Evolutionary conservation across 371 early-diverging fungal genomes (phyloP).

Genomic region (Actinomucor elegans): DNA sequence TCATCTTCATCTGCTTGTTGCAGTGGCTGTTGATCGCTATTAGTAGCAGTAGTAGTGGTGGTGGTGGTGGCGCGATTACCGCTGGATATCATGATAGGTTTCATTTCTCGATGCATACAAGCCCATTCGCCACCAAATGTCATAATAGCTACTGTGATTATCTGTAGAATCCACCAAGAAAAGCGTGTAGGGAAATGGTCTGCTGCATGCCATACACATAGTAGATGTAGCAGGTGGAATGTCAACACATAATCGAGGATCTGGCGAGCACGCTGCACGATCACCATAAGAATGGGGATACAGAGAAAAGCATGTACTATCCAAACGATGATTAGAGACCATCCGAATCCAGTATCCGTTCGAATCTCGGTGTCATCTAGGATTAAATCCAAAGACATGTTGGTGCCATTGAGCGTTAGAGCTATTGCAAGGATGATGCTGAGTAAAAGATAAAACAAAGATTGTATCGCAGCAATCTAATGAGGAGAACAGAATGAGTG

Average conservation of each 20-base stretch:
- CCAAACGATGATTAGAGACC: conserved; percentile 69
- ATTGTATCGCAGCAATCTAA: conserved; percentile 63
- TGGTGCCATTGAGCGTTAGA: conserved; percentile 62
- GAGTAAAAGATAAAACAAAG: conserved; percentile 61
- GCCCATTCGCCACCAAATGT: conserved; percentile 81
- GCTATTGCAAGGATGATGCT: conserved; percentile 56
- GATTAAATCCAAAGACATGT: conserved; percentile 67
- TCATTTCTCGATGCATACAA: conserved; percentile 81
- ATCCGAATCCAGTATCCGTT: conserved; percentile 72
- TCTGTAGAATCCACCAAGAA: conserved; percentile 72
- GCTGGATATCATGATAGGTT: conserved; percentile 67
- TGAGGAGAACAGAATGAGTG: not conserved
- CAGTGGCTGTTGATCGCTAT: not conserved
- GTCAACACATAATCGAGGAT: conserved; percentile 84
- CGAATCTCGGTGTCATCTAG: conserved; percentile 63
- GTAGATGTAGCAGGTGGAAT: conserved; percentile 67
- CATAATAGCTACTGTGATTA: conserved; percentile 56
- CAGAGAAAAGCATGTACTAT: conserved; percentile 57
- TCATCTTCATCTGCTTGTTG: not conserved
- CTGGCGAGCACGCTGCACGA: conserved; percentile 79
- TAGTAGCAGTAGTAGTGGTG: conserved; percentile 12
- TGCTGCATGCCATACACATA: conserved; percentile 61
- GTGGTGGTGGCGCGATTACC: conserved; percentile 6
- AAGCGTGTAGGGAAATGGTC: conserved; percentile 59
- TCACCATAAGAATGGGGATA: conserved; percentile 56